These are phyloP conservation scores for Trichocladium antarcticum DNA, from an alignment of 495 filamentous ascomycete genomes.

Conservation along the genomic window DNA sequence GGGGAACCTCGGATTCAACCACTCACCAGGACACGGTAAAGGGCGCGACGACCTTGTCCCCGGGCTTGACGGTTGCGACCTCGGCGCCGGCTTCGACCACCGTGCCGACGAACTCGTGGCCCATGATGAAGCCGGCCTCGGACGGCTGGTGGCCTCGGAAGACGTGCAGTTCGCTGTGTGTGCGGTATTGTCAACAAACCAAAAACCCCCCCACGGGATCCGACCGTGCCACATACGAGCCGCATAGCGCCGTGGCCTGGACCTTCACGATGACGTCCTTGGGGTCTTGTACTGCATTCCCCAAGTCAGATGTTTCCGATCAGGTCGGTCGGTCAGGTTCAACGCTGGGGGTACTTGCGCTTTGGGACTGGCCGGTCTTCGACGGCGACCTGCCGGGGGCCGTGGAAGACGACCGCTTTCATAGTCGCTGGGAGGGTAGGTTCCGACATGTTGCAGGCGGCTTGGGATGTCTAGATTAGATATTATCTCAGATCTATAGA, in stretches of 20 bases:
- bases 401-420: conserved; percentile 64
- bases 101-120: conserved; percentile 73
- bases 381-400: conserved; percentile 47
- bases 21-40: conserved; percentile 82
- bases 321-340: too few relatives aligned
- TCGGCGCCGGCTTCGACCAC: conserved; percentile 55
- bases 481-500: too few relatives aligned
- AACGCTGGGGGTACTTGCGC: conserved; percentile 27
- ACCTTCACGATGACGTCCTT: conserved; percentile 82
- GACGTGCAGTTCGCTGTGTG: conserved; percentile 69
- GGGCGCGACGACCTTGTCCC: conserved; percentile 69
- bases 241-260: conserved; percentile 75
- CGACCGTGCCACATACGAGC: conserved; percentile 78
- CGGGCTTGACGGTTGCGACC: conserved; percentile 59
- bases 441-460: neutral
- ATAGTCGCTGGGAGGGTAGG: conserved; percentile 38
- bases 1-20: too few relatives aligned
- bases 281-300: conserved; percentile 47
- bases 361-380: conserved; percentile 55
- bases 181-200: neutral
- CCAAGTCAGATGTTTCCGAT: neutral
- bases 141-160: conserved; percentile 71
- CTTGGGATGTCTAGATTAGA: too few relatives aligned
- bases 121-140: conserved; percentile 42
- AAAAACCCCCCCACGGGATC: too few relatives aligned